Evolutionary conservation across 2,329 filamentous ascomycete species (phyloP).

Genomic region (Dactylella cylindrospora): DNA sequence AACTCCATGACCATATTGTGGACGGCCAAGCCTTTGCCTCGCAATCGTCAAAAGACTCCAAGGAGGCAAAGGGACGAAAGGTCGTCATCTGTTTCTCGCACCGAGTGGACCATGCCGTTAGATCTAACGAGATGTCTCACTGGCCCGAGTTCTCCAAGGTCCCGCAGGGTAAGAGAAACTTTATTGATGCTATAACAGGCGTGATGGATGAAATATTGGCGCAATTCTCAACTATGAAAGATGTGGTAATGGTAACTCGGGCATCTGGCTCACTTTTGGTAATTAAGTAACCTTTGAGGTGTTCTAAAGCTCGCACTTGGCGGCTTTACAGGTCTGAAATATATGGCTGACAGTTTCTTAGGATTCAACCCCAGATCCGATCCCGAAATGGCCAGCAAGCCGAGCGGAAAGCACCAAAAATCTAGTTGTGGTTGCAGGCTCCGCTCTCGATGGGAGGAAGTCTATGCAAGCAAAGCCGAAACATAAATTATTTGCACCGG

Average conservation of each 20-base stretch:
- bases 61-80: slow-evolving; percentile 1
- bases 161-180: slow-evolving; percentile 5
- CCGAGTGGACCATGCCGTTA: background rate
- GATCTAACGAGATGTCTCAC: slow-evolving; percentile 15
- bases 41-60: background rate
- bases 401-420: slow-evolving; percentile 22
- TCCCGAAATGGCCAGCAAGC: slow-evolving; percentile 20
- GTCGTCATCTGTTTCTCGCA: slow-evolving; percentile 27
- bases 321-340: too few relatives aligned
- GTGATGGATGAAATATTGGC: slow-evolving; percentile 26
- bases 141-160: slow-evolving; percentile 19
- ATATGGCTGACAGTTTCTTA: too few relatives aligned
- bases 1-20: slow-evolving; percentile 33
- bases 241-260: slow-evolving; percentile 32
- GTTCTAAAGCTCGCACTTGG: too few relatives aligned
- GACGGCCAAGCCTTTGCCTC: background rate
- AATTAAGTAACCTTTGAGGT: too few relatives aligned
- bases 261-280: slow-evolving; percentile 9
- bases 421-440: slow-evolving; percentile 21
- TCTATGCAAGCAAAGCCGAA: slow-evolving; percentile 15
- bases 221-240: slow-evolving; percentile 8
- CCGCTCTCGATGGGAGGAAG: slow-evolving; percentile 6
- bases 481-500: slow-evolving; percentile 2
- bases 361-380: slow-evolving; percentile 5
- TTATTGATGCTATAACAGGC: slow-evolving; percentile 15